A percentile compares a stretch with the other conserved stretches of the same genome.
Conservation (phyloP, 208 protist species). For the Wallacemonas rigidus region DNA sequence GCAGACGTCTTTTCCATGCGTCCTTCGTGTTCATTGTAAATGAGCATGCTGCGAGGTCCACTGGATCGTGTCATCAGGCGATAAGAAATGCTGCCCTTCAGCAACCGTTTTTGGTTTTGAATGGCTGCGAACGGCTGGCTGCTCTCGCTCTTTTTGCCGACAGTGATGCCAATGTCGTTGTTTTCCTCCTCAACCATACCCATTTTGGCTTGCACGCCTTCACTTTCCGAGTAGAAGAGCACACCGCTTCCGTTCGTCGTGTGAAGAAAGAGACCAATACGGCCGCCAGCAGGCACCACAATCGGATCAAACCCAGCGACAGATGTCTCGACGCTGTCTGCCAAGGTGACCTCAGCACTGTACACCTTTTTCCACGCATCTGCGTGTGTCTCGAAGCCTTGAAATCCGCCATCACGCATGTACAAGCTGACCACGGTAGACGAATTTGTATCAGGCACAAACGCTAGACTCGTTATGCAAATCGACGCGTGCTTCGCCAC, state of each 20-base stretch:
- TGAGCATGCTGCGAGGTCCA: conserved; percentile 59
- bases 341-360: conserved; percentile 52
- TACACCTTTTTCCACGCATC: conserved; percentile 61
- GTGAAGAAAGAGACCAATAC: conserved; percentile 79
- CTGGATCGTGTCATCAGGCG: conserved; percentile 52
- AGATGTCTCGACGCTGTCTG: conserved; percentile 52
- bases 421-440: conserved; percentile 70
- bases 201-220: conserved; percentile 71
- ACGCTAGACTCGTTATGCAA: conserved; percentile 71
- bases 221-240: conserved; percentile 80
- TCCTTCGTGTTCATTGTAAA: conserved; percentile 32
- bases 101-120: conserved; percentile 70
- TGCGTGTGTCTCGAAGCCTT: conserved; percentile 60
- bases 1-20: conserved; percentile 14
- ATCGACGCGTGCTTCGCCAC: conserved; percentile 72
- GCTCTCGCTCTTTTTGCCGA: conserved; percentile 86
- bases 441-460: conserved; percentile 79
- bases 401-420: conserved; percentile 68
- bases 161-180: conserved; percentile 84
- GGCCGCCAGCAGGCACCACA: conserved; percentile 58
- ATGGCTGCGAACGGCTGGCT: conserved; percentile 66
- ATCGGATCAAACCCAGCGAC: conserved; percentile 77
- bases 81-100: conserved; percentile 88
- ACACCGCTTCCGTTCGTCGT: conserved; percentile 82
- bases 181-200: conserved; percentile 79